These are phyloP conservation scores for Hypocrella siamensis DNA, from an alignment of 2,329 filamentous ascomycete species.

Conservation along the genomic window DNA sequence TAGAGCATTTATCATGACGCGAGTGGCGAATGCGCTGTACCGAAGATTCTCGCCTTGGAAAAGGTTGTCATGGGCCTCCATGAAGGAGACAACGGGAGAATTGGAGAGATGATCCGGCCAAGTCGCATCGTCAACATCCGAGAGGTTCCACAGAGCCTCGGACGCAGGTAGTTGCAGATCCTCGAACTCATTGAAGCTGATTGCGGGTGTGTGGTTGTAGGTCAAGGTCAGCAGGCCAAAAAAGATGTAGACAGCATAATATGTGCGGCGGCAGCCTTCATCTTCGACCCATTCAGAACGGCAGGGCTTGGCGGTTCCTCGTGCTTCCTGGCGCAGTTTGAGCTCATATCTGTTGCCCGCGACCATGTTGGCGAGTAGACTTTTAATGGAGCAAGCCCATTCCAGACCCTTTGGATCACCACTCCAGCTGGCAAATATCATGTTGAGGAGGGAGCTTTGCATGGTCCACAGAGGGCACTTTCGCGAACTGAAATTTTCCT, in stretches of 20 bases:
- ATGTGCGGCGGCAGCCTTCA: conserved; percentile 88
- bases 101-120: conserved; percentile 68
- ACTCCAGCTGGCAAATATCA: conserved; percentile 99
- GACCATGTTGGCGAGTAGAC: conserved; percentile 95
- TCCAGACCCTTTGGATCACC: conserved; percentile 94
- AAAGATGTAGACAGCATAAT: conserved; percentile 98
- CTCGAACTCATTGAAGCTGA: conserved; percentile 97
- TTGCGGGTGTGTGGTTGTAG: conserved; percentile 95
- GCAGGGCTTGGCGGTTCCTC: conserved; percentile 58
- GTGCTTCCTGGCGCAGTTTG: conserved; percentile 80
- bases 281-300: conserved; percentile 93
- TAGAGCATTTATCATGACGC: conserved; percentile 96
- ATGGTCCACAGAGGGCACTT: conserved; percentile 98
- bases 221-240: conserved; percentile 89
- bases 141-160: conserved; percentile 85
- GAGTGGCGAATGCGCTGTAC: conserved; percentile 93
- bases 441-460: conserved; percentile 92
- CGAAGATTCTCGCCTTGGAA: conserved; percentile 84
- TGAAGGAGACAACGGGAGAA: conserved; percentile 68
- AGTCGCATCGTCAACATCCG: conserved; percentile 58
- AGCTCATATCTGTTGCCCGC: conserved; percentile 93
- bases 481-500: conserved; percentile 95
- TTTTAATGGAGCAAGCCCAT: conserved; percentile 99
- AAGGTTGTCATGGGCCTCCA: conserved; percentile 84
- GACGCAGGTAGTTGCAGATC: conserved; percentile 83